These are phyloP conservation scores for Lichtheimia ornata DNA, from an alignment of 371 early-diverging fungal genomes.

Conservation along the genomic window DNA sequence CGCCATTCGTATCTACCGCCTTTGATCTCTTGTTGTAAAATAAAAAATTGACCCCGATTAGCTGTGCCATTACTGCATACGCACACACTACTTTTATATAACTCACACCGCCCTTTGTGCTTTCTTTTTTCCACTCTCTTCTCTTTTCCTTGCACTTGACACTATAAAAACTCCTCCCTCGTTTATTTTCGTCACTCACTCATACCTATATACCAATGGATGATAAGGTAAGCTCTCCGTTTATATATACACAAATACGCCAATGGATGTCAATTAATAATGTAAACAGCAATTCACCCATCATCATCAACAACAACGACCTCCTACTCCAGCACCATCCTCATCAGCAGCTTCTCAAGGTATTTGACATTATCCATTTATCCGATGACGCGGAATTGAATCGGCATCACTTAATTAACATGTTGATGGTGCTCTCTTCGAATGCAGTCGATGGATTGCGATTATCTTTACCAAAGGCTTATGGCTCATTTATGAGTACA, in stretches of 20 bases:
- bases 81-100: neutral
- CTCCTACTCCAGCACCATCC: neutral
- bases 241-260: neutral
- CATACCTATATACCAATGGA: neutral
- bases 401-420: too few species aligned
- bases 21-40: conserved; percentile 6
- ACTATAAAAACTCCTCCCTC: neutral
- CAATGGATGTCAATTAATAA: neutral
- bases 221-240: neutral
- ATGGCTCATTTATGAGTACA: conserved; percentile 1
- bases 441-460: neutral
- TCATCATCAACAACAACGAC: neutral
- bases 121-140: conserved; percentile 3
- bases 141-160: neutral
- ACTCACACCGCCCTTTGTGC: neutral
- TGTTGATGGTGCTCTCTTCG: too few species aligned
- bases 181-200: neutral
- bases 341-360: conserved; percentile 4
- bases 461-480: neutral
- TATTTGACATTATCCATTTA: neutral
- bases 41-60: neutral
- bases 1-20: conserved; percentile 27
- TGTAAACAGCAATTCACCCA: neutral
- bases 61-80: too few species aligned
- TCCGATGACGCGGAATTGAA: too few species aligned